phyloP scores from a whole-genome alignment of 1,284 basidiomycete genomes.

The Cutaneotrichosporon dermatis region DNA sequence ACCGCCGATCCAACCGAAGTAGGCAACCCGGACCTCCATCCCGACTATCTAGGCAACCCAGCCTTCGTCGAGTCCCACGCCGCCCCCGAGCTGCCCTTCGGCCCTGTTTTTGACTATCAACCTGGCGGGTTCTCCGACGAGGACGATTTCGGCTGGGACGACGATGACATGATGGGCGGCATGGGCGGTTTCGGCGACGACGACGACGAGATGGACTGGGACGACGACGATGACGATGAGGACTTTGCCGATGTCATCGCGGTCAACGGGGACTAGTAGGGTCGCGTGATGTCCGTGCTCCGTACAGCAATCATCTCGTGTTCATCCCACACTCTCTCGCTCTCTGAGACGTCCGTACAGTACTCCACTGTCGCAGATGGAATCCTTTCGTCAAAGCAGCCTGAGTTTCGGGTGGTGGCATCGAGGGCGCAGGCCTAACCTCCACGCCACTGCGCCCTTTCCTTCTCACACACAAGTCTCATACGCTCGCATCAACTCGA shows the following conservation, averaged over 20 bases:
- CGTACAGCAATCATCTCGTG: too few relatives aligned
- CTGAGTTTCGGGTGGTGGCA: too few relatives aligned
- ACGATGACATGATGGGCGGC: not conserved
- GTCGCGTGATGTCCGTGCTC: not conserved
- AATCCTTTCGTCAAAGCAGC: too few relatives aligned
- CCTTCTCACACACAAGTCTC: too few relatives aligned
- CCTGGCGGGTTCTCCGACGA: not conserved
- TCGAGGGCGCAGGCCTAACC: too few relatives aligned
- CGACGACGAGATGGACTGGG: not conserved
- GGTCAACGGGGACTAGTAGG: not conserved
- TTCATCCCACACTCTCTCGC: too few relatives aligned
- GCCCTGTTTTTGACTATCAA: not conserved
- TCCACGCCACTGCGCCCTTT: too few relatives aligned
- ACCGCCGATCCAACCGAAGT: not conserved
- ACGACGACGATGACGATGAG: not conserved
- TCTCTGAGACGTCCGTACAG: too few relatives aligned
- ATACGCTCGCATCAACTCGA: too few relatives aligned
- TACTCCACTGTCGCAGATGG: too few relatives aligned
- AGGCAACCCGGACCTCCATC: not conserved
- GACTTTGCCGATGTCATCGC: not conserved
- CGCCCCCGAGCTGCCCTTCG: not conserved
- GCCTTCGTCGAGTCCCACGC: not conserved
- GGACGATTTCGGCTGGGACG: not conserved
- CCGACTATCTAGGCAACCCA: not conserved
- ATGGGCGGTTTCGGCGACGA: not conserved